Base-by-base conservation (phyloP, 2,329 filamentous ascomycete species). In the Chrysoporthe deuterocubensis region DNA sequence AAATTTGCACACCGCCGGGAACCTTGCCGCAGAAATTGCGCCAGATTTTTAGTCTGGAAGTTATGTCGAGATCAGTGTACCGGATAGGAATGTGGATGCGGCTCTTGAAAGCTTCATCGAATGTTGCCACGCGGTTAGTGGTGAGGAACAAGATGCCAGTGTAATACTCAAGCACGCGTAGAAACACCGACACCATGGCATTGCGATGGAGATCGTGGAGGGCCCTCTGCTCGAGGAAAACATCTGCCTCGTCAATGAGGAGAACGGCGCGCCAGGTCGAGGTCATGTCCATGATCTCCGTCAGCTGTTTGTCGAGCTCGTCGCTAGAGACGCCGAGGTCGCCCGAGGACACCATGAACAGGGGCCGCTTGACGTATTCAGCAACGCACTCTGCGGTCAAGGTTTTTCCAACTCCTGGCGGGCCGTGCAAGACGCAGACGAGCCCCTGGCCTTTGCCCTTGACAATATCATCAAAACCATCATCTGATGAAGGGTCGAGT, bases 31-130 rank as follows among this genome's bases (percentile, higher is more conserved):
- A 66, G 61, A 73, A 73, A 48, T 71, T 71, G 46, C 66, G 67
- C 71, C 71, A 72, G 60, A 72, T 70, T 43, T 69, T 56, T 13
- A 69, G 46, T 7, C 70, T 57, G 14, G 68, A 69, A 7, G 58
- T 37, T 14, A 43, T 2, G 4, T 62, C 59, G 13, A 71, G 62
- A 46, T 70, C 66, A 6, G 71, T 74, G 67, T 79, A 80, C 63
- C 77, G 76, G 1, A 80, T 72, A 14, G 73, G 74, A 21, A 79
- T 74, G 67, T 80, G 78, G 44, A 81, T 78, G 0, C 78, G 74
- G 3, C 78, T 80, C 70, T 74, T 75, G 70, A 80, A 81, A 0
- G 81, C 80, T 59, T 80, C 79, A 64, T 82, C 81, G 37, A 82
- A 76, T 5, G 74, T 73, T 2, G 78, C 76, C 8, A 81, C 78